Evolutionary conservation across 805 yeast genomes (phyloP).

Genomic region (Saturnispora gosingensis): DNA sequence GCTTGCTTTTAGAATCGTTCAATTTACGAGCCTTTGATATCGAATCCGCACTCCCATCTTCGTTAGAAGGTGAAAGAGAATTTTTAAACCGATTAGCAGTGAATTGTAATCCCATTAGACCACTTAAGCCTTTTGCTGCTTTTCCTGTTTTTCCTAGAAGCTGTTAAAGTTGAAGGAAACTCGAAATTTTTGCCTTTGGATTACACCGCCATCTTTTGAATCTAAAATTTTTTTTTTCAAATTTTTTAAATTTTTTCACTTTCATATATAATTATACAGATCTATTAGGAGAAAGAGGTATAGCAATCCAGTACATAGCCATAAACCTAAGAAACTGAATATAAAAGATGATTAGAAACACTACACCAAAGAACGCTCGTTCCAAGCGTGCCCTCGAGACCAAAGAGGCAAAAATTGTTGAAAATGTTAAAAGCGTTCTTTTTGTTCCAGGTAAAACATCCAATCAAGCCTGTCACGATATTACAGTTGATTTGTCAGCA

Average conservation of each 20-base stretch:
- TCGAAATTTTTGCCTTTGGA: neutral
- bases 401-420: slow-evolving; percentile 79
- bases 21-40: neutral
- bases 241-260: neutral
- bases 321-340: neutral
- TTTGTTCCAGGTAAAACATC: slow-evolving; percentile 86
- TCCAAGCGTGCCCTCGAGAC: slow-evolving; percentile 89
- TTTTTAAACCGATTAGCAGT: slow-evolving; percentile 7
- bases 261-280: neutral
- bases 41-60: neutral
- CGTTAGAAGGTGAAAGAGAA: neutral
- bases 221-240: neutral
- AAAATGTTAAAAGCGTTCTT: slow-evolving; percentile 81
- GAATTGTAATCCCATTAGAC: neutral
- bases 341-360: slow-evolving; percentile 32
- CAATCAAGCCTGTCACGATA: slow-evolving; percentile 74
- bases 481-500: slow-evolving; percentile 80
- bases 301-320: neutral
- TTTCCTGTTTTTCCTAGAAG: neutral
- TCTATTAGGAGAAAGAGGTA: neutral
- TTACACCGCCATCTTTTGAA: neutral
- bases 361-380: slow-evolving; percentile 90
- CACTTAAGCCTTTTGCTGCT: neutral
- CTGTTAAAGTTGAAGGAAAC: neutral
- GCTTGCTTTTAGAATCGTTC: neutral